A percentile compares a stretch with the other conserved stretches of the same genome.
These are phyloP conservation scores for Pestalotiopsis sp. DNA, from an alignment of 2,329 filamentous ascomycete species.

Conservation along the genomic window DNA sequence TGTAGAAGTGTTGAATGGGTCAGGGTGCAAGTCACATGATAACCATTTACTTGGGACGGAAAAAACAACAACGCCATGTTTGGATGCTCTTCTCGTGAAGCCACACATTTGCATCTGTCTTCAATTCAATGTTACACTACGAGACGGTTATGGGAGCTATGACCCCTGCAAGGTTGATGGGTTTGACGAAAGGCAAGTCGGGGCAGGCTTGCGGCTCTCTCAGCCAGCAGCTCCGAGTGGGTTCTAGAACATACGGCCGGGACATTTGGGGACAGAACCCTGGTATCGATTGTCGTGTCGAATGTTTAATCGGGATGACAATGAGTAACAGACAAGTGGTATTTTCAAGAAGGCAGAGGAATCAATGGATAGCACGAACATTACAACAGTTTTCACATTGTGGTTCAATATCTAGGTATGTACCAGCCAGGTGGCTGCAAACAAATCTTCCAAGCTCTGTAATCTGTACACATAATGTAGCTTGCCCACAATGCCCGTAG, in stretches of 20 bases:
- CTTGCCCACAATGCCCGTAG: neutral
- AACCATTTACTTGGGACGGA: too few species aligned
- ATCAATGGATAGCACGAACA: too few species aligned
- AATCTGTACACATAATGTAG: neutral
- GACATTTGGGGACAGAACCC: neutral
- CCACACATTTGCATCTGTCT: too few species aligned
- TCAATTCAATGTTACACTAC: neutral
- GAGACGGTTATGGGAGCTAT: neutral
- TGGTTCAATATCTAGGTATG: neutral
- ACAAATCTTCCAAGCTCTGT: constrained; percentile 7
- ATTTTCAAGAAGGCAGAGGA: neutral
- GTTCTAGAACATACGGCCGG: neutral
- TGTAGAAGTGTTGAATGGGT: too few species aligned
- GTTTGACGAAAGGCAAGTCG: neutral
- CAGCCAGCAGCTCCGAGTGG: neutral
- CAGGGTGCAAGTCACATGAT: too few species aligned
- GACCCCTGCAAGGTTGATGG: neutral
- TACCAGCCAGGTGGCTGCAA: neutral
- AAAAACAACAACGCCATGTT: too few species aligned
- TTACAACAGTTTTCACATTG: neutral
- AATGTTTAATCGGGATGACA: neutral
- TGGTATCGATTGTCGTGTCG: neutral
- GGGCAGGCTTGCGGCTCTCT: neutral
- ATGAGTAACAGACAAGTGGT: constrained; percentile 37
- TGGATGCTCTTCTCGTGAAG: too few species aligned